Base-by-base conservation (phyloP, 2,329 filamentous ascomycete species). In the Colletotrichum orbiculare region DNA sequence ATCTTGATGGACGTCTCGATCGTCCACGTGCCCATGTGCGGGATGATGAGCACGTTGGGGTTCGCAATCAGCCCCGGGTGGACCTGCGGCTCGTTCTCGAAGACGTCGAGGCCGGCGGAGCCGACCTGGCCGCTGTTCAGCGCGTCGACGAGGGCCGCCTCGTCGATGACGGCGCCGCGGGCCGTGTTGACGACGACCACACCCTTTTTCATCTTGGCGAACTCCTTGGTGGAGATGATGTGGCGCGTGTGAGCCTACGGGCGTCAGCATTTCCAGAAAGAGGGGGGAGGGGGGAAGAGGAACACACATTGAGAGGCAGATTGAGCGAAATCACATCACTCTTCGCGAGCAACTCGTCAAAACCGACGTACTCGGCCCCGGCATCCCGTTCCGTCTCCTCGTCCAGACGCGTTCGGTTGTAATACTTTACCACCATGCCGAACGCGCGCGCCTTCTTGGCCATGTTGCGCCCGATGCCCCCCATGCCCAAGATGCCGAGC, bases 21-120 rank as follows among this genome's bases (percentile, higher is more conserved):
- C 0, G 91, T 95, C 84, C 87, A 93, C 0, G 93, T 96, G 0
- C 93, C 93, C 91, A 96, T 92, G 76, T 96, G 93, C 55, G 93
- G 93, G 41, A 96, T 79, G 35, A 97, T 82, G 71, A 95, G 82
- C 25, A 92, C 91, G 69, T 87, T 85, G 2, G 87, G 87, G 73
- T 95, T 94, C 13, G 80, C 79, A 12, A 94, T 70, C 46, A 96
- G 80, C 1, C 90, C 91, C 0, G 88, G 89, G 72, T 96, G 91
- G 35, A 96, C 80, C 63, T 86, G 82, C 0, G 93, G 93, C 76
- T 96, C 93, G 42, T 94, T 83, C 74, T 96, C 93, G 73, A 89
- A 96, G 54, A 96, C 93, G 74, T 96, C 93, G 6, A 96, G 82
- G 1, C 93, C 93, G 12, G 82, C 89, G 10, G 87, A 90, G 69